Base-by-base conservation (phyloP, 345 rosid species). In the Bruguiera gymnorhiza region DNA sequence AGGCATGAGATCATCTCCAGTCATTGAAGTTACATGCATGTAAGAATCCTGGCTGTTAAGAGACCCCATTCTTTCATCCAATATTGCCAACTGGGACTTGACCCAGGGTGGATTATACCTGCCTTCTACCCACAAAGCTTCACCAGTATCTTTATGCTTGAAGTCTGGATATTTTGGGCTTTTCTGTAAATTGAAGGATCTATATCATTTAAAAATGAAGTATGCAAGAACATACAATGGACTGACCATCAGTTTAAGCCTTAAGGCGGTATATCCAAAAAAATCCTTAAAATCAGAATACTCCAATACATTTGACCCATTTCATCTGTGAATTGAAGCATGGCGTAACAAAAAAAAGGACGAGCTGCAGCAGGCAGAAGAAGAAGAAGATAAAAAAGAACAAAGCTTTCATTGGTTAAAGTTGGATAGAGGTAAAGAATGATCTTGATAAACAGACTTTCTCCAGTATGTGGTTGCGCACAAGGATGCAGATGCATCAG, bases 61-160 rank as follows among this genome's bases (percentile, higher is more conserved):
- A 46, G 87, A 71, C 2, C 71, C 81, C 85, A 82, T 83, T 50
- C 74, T 75, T 27, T 77, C 67, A 77, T 88, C 93, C 61, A 84
- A 62, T 73, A 83, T 68, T 3, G 63, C 82, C 63, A 88, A 76
- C 58, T 86, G 88, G 50, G 88, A 81, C 67, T 83, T 86, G 69
- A 86, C 60, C 60, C 90, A 83, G 10, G 79, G 70, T 24, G 90
- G 93, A 73, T 83, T 88, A 66, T 80, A 64, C 76, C 82, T 75
- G 70, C 90, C 87, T 75, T 86, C 90, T 13, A 84, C 71, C 93
- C 88, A 86, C 63, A 86, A 64, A 65, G 86, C 87, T 80, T 88
- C 89, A 63, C 93, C 93, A 7, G 93, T 88, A 69, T 84, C 90
- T 69, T 88, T 88, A 77, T 88, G 90, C 79, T 84, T 86, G 73